phyloP scores from a whole-genome alignment of 345 rosid genomes.

The Nasturtium officinale region DNA sequence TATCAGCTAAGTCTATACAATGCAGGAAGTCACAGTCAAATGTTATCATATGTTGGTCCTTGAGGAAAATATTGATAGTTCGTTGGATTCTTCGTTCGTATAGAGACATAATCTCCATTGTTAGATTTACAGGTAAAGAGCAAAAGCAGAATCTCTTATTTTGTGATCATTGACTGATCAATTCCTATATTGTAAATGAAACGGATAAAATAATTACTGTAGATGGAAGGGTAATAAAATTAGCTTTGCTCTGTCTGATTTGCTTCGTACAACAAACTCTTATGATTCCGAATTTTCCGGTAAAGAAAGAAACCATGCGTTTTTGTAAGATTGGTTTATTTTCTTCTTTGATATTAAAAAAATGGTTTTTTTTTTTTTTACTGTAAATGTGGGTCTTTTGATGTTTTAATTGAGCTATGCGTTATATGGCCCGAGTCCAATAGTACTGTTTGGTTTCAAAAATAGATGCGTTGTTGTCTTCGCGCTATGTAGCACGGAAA shows the following conservation, averaged over 20 bases:
- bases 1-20: conserved; percentile 71
- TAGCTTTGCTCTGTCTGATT: conserved; percentile 24
- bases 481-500: no score
- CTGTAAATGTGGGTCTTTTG: conserved; percentile 6
- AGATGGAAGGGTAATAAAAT: conserved; percentile 30
- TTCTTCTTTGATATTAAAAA: neutral
- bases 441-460: conserved; percentile 7
- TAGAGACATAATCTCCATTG: conserved; percentile 18
- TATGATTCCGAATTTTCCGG: neutral
- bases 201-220: neutral
- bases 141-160: conserved; percentile 10
- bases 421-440: conserved; percentile 9
- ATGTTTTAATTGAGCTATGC: neutral
- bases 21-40: conserved; percentile 57
- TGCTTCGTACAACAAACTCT: neutral
- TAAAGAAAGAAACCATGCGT: no score
- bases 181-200: conserved; percentile 30
- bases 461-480: neutral
- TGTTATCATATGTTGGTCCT: conserved; percentile 45
- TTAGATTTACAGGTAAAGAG: conserved; percentile 25
- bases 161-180: conserved; percentile 17
- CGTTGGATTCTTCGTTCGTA: conserved; percentile 25
- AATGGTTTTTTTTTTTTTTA: neutral
- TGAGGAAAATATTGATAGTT: neutral
- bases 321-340: neutral